Percentiles rank a stretch among this genome's conserved stretches.
Evolutionary conservation across 192 early-diverging fungal genomes (phyloP).

Genomic region (Coemansia sp.): DNA sequence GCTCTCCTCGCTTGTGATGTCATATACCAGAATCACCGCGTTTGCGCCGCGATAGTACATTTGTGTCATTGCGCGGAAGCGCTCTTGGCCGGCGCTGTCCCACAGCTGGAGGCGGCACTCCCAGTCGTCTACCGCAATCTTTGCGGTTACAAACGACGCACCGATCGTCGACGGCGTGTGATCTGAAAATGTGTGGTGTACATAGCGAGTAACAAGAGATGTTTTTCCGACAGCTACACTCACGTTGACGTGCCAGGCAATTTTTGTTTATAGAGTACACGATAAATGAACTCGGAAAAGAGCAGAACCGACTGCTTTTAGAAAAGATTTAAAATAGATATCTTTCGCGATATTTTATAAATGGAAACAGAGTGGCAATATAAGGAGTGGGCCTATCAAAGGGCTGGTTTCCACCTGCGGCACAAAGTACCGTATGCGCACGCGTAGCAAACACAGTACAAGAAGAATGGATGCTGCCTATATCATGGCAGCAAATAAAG

Average conservation of each 20-base stretch:
- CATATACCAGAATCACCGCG: conserved; percentile 71
- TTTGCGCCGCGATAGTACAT: conserved; percentile 76
- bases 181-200: conserved; percentile 72
- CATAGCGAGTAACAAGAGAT: conserved; percentile 73
- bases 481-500: background rate
- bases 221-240: conserved; percentile 73
- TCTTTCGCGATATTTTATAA: too few species aligned
- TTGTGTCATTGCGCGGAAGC: conserved; percentile 75
- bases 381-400: background rate
- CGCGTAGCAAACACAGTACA: background rate
- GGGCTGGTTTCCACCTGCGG: too few species aligned
- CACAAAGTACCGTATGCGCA: background rate
- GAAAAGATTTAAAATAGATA: too few species aligned
- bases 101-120: conserved; percentile 77
- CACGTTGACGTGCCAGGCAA: background rate
- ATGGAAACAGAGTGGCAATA: background rate
- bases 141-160: conserved; percentile 74
- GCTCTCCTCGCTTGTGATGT: conserved; percentile 69
- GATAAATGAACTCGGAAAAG: too few species aligned
- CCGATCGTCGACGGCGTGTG: conserved; percentile 75
- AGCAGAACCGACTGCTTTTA: too few species aligned
- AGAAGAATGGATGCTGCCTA: background rate
- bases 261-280: background rate
- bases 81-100: conserved; percentile 71
- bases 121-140: conserved; percentile 72